Percentiles rank a stretch among this genome's conserved stretches.
These are phyloP conservation scores for Myxozyma monticola DNA, from an alignment of 805 yeast species.

Conservation along the genomic window DNA sequence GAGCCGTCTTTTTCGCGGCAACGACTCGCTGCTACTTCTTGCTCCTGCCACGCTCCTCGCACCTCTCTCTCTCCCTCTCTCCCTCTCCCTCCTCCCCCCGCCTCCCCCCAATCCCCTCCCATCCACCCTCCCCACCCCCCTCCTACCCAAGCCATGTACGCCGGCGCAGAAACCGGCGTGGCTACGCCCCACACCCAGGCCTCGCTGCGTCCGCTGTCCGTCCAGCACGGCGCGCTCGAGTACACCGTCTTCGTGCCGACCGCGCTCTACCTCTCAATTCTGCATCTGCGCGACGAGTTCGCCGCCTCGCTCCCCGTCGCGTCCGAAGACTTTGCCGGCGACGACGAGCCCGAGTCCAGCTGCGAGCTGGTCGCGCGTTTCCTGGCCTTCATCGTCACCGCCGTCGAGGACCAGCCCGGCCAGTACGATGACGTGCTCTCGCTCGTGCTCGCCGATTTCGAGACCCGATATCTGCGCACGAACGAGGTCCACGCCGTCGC, in stretches of 20 bases:
- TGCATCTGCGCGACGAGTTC: slow-evolving; percentile 87
- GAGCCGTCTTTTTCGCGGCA: neutral
- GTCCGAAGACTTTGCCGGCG: slow-evolving; percentile 82
- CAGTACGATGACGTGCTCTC: slow-evolving; percentile 70
- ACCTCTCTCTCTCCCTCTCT: neutral
- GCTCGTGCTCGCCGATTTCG: slow-evolving; percentile 77
- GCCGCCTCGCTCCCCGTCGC: slow-evolving; percentile 63
- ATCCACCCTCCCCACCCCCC: slow-evolving; percentile 3
- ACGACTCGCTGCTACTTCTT: neutral
- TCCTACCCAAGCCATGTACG: slow-evolving; percentile 21
- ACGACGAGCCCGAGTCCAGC: slow-evolving; percentile 83
- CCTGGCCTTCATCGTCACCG: slow-evolving; percentile 56
- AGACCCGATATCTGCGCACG: slow-evolving; percentile 70
- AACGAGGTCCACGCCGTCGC: slow-evolving; percentile 89
- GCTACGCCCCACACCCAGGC: slow-evolving; percentile 48
- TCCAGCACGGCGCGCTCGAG: slow-evolving; percentile 84
- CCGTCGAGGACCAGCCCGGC: slow-evolving; percentile 45
- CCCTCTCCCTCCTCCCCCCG: neutral
- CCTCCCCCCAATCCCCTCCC: neutral
- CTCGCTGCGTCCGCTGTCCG: slow-evolving; percentile 74
- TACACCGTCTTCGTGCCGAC: slow-evolving; percentile 87
- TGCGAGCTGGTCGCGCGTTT: slow-evolving; percentile 83
- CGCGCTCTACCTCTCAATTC: slow-evolving; percentile 70
- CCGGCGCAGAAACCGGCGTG: slow-evolving; percentile 42
- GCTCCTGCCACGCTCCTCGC: neutral